These are phyloP conservation scores for Eruca vesicaria DNA, from an alignment of 441 rosid species.

Conservation along the genomic window DNA sequence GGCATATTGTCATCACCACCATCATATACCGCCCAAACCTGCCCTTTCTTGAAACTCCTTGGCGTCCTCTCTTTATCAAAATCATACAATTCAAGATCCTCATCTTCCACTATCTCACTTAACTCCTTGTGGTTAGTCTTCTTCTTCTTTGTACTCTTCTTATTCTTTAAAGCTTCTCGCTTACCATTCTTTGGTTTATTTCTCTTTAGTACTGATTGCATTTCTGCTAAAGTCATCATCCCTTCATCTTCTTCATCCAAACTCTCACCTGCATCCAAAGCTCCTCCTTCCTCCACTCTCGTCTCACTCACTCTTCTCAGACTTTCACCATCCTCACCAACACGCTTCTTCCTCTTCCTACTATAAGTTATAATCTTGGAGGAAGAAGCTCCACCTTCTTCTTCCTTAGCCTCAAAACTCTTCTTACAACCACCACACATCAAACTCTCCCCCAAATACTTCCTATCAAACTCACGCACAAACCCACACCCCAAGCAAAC, in stretches of 20 bases:
- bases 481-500: slow-evolving; percentile 66
- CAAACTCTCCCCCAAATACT: slow-evolving; percentile 66
- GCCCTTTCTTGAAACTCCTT: slow-evolving; percentile 78
- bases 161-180: slow-evolving; percentile 16
- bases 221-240: slow-evolving; percentile 75
- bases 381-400: slow-evolving; percentile 8
- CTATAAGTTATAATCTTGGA: slow-evolving; percentile 24
- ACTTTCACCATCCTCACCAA: slow-evolving; percentile 23
- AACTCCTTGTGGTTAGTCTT: slow-evolving; percentile 12
- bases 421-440: slow-evolving; percentile 72
- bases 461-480: slow-evolving; percentile 74
- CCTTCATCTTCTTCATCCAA: slow-evolving; percentile 54
- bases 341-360: slow-evolving; percentile 26
- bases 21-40: slow-evolving; percentile 79
- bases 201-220: slow-evolving; percentile 55
- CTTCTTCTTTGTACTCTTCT: slow-evolving; percentile 22
- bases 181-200: slow-evolving; percentile 37
- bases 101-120: slow-evolving; percentile 38
- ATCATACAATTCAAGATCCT: slow-evolving; percentile 57
- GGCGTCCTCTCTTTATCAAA: slow-evolving; percentile 65
- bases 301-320: slow-evolving; percentile 11
- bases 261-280: slow-evolving; percentile 37
- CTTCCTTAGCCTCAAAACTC: slow-evolving; percentile 62
- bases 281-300: slow-evolving; percentile 41
- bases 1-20: slow-evolving; percentile 67